Conservation (phyloP, 2,329 filamentous ascomycete species). For the Botrytis porri region DNA sequence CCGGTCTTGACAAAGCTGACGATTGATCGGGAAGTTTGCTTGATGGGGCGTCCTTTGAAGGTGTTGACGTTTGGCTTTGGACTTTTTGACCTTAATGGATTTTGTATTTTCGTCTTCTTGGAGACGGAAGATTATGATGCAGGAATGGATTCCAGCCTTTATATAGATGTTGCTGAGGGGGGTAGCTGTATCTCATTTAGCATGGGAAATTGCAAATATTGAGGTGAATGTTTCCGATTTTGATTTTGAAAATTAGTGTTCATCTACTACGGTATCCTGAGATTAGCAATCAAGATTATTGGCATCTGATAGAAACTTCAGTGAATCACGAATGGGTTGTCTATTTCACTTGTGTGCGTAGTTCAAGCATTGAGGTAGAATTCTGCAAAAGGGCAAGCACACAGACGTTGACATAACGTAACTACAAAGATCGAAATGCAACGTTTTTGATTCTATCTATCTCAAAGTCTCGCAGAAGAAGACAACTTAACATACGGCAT, state of each 20-base stretch:
- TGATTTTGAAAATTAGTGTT: too few species aligned
- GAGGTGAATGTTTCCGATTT: not conserved
- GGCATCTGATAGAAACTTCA: accelerated
- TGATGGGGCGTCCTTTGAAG: not conserved
- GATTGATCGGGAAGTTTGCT: not conserved
- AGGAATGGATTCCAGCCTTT: too few species aligned
- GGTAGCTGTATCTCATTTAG: too few species aligned
- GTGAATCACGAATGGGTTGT: not conserved
- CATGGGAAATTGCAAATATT: not conserved
- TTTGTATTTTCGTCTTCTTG: too few species aligned
- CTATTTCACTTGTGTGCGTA: not conserved
- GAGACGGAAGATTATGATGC: not conserved
- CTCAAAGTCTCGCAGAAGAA: not conserved
- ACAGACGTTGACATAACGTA: not conserved
- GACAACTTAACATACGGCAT: not conserved
- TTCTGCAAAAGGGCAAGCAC: not conserved
- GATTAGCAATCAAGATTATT: too few species aligned
- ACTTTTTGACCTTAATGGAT: not conserved
- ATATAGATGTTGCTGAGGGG: not conserved
- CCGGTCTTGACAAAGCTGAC: not conserved
- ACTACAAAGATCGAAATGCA: not conserved
- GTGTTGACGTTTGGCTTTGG: too few species aligned
- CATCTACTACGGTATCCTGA: too few species aligned
- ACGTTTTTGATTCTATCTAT: not conserved
- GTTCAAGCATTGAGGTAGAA: not conserved